phyloP scores from a whole-genome alignment of 352 stramenopile genomes.

The Pythium utonaiense region DNA sequence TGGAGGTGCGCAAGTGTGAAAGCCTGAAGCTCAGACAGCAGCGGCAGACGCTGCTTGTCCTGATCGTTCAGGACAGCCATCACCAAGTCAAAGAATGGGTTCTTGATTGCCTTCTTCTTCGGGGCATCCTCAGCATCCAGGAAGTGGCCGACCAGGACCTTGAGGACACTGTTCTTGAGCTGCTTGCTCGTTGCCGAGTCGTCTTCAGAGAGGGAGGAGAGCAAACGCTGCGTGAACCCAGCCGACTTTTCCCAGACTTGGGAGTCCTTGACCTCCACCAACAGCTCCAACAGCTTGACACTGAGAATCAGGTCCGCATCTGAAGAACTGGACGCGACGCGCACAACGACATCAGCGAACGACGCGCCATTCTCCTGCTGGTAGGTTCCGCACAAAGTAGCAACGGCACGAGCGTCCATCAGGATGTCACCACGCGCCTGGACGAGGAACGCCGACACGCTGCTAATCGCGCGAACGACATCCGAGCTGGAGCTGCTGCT shows the following conservation, averaged over 20 bases:
- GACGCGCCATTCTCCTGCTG: slow-evolving; percentile 12
- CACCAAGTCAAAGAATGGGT: slow-evolving; percentile 53
- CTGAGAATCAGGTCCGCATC: slow-evolving; percentile 42
- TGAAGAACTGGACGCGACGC: slow-evolving; percentile 36
- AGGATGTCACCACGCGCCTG: slow-evolving; percentile 68
- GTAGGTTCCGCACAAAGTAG: slow-evolving; percentile 49
- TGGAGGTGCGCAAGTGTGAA: slow-evolving; percentile 40
- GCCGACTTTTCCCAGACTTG: slow-evolving; percentile 65
- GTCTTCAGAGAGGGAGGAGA: slow-evolving; percentile 14
- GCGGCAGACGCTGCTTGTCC: slow-evolving; percentile 30
- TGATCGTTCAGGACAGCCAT: slow-evolving; percentile 44
- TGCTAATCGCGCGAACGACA: slow-evolving; percentile 32
- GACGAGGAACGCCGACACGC: slow-evolving; percentile 43
- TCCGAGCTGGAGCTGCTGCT: slow-evolving; percentile 16
- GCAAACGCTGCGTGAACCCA: slow-evolving; percentile 45
- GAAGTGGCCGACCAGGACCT: slow-evolving; percentile 52
- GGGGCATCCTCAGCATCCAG: slow-evolving; percentile 32
- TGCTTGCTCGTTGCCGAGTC: slow-evolving; percentile 4
- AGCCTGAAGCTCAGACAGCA: slow-evolving; percentile 35
- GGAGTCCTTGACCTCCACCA: slow-evolving; percentile 45
- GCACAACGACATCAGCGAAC: slow-evolving; percentile 19
- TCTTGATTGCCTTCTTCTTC: slow-evolving; percentile 35
- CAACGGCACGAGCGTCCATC: slow-evolving; percentile 64
- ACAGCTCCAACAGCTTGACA: slow-evolving; percentile 58
- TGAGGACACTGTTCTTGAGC: slow-evolving; percentile 33